A percentile compares a stretch with the other conserved stretches of the same genome.
Evolutionary conservation across 2,329 filamentous ascomycete genomes (phyloP).

Genomic region (Calonectria honghensis): DNA sequence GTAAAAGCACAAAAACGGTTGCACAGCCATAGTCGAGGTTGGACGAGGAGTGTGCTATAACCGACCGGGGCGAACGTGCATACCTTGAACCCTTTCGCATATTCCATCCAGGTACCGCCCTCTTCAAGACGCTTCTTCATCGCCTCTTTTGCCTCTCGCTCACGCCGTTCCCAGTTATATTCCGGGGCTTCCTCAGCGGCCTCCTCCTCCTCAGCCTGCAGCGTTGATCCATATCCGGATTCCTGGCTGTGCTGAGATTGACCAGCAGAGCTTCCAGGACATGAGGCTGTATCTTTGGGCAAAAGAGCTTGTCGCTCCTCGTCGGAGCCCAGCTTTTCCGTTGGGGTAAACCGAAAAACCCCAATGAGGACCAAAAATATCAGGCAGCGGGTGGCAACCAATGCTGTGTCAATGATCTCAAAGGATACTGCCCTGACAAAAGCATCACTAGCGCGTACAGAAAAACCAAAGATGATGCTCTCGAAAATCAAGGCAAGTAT

Average conservation of each 20-base stretch:
- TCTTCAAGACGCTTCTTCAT: constrained; percentile 82
- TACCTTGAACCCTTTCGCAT: constrained; percentile 82
- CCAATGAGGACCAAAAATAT: constrained; percentile 46
- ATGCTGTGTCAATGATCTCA: constrained; percentile 51
- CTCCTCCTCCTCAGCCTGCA: constrained; percentile 60
- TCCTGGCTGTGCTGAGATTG: constrained; percentile 48
- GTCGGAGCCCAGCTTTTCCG: constrained; percentile 62
- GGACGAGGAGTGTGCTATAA: neutral
- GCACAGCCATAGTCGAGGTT: neutral
- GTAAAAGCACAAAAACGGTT: neutral
- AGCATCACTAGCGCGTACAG: constrained; percentile 30
- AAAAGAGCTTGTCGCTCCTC: constrained; percentile 77
- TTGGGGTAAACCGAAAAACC: constrained; percentile 41
- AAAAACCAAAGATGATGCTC: constrained; percentile 63
- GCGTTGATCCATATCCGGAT: constrained; percentile 66
- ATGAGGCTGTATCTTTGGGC: constrained; percentile 54
- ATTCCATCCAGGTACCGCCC: constrained; percentile 85
- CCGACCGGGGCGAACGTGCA: constrained; percentile 32
- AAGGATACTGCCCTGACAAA: constrained; percentile 40
- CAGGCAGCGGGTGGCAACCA: constrained; percentile 48
- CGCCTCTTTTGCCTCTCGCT: constrained; percentile 73
- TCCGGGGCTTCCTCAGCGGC: constrained; percentile 66
- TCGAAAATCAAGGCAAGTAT: constrained; percentile 75
- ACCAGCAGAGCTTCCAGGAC: constrained; percentile 49
- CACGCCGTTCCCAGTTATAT: constrained; percentile 71